Percentiles rank a stretch among this genome's conserved stretches.
Evolutionary conservation across 2,329 filamentous ascomycete genomes (phyloP).

Genomic region (Fusarium redolens): DNA sequence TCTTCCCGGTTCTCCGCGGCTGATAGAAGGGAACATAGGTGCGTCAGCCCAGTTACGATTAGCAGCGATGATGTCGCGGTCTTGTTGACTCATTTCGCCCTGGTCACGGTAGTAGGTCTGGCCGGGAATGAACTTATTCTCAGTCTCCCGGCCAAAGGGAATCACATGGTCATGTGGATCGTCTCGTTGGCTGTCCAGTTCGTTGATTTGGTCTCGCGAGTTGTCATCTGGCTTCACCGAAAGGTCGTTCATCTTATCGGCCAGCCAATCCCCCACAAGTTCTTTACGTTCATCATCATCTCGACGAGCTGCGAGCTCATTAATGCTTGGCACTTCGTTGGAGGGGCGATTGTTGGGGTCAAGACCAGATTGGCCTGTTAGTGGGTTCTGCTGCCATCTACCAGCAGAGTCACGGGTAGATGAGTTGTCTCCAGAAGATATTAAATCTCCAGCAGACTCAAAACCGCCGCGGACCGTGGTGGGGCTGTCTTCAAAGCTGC

Average conservation of each 20-base stretch:
- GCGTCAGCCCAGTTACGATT: constrained; percentile 62
- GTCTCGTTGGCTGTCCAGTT: constrained; percentile 39
- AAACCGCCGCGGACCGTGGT: constrained; percentile 51
- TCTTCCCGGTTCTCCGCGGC: constrained; percentile 42
- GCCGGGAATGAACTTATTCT: constrained; percentile 61
- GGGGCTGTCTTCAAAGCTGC: constrained; percentile 53
- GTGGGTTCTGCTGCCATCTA: constrained; percentile 54
- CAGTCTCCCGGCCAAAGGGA: constrained; percentile 58
- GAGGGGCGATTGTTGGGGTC: constrained; percentile 59
- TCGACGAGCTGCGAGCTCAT: constrained; percentile 58
- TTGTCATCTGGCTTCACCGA: constrained; percentile 43
- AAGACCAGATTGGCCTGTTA: constrained; percentile 58
- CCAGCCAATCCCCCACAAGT: constrained; percentile 64
- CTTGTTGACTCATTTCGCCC: constrained; percentile 57
- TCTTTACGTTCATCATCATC: constrained; percentile 60
- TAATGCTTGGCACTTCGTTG: constrained; percentile 60
- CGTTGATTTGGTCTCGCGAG: constrained; percentile 34
- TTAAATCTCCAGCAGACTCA: constrained; percentile 56
- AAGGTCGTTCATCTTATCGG: constrained; percentile 47
- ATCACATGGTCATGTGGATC: constrained; percentile 54
- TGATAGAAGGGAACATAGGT: constrained; percentile 61
- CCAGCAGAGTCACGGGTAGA: constrained; percentile 54
- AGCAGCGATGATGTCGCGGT: constrained; percentile 62
- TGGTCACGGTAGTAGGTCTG: constrained; percentile 61
- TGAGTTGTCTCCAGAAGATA: constrained; percentile 44